Evolutionary conservation across 106 monocot species (phyloP), one percentile per base, ranked within the genome.

Genomic region (Dactylorhiza incarnata): DNA sequence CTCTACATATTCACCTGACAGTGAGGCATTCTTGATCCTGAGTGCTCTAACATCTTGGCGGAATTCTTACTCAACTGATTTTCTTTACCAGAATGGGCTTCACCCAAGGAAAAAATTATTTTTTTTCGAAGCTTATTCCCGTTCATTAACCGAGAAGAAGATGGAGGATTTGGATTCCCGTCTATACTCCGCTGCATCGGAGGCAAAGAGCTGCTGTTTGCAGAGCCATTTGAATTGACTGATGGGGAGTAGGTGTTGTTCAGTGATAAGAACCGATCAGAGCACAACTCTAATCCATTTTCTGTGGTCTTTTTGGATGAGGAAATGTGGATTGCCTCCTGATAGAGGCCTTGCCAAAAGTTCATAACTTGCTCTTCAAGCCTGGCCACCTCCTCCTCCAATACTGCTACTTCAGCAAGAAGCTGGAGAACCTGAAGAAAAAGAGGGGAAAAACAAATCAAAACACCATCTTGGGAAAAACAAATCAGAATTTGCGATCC

Each of bases 301-400:
- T 87, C 87, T 22, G 73, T 76, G 24, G 58, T 48, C 72, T 84
- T 83, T 84, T 87, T 84, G 4, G 89, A 87, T 20, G 83, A 88
- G 10, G 88, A 85, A 47, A 87, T 50, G 43, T 82, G 82, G 63
- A 91, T 81, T 19, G 97, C 97, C 76, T 99, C 97, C 74, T 91
- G 87, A 75, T 86, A 89, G 15, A 99, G 86, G 4, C 87, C 86
- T 73, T 94, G 89, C 80, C 97, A 54, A 78, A 89, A 89, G 83
- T 88, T 89, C 61, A 94, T 85, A 22, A 99, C 89, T 74, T 99
- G 91, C 25, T 94, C 94, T 85, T 99, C 97, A n/a, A 99, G 91
- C 53, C 94, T 74, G 14, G 85, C 87, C 16, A 99, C 97, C 68
- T 99, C 97, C 73, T 99, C 97, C 56, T 99, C 97, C 70, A 99